Evolutionary conservation across 371 early-diverging fungal genomes (phyloP).

Genomic region (Mycotypha africana): DNA sequence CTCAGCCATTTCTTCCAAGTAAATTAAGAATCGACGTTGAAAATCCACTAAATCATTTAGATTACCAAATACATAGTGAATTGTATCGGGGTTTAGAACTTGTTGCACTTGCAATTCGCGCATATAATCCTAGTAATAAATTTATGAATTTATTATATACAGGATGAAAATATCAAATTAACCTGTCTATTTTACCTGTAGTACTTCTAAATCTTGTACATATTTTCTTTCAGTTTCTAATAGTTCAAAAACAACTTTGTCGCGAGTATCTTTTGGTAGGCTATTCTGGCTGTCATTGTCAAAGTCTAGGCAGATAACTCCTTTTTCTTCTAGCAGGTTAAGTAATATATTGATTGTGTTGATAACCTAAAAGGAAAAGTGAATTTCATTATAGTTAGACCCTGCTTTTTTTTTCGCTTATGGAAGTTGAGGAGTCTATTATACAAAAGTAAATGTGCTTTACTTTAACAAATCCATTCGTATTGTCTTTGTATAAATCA

Average conservation of each 20-base stretch:
- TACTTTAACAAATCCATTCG: constrained; percentile 93
- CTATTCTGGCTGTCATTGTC: constrained; percentile 44
- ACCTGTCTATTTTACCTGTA: constrained; percentile 5
- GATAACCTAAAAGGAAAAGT: no score
- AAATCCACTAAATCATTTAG: constrained; percentile 90
- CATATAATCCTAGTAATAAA: constrained; percentile 42
- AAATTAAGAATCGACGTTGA: constrained; percentile 92
- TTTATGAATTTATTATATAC: neutral
- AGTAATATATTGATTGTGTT: constrained; percentile 69
- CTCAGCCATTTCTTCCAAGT: constrained; percentile 79
- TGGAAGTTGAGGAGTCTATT: neutral
- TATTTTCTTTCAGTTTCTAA: constrained; percentile 94
- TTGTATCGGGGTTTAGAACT: constrained; percentile 67
- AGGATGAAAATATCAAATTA: neutral
- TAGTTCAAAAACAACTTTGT: constrained; percentile 83
- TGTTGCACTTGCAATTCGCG: constrained; percentile 49
- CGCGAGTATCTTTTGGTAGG: constrained; percentile 76
- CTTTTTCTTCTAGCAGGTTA: constrained; percentile 63
- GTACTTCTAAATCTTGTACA: constrained; percentile 80
- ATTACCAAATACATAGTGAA: constrained; percentile 86
- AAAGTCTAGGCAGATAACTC: constrained; percentile 46
- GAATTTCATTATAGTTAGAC: no score
- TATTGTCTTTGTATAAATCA: constrained; percentile 90
- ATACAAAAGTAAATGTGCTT: neutral
- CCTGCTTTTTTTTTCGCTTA: no score